Evolutionary conservation across 164 flowering plant genomes (phyloP).

Genomic region (Piper longum): DNA sequence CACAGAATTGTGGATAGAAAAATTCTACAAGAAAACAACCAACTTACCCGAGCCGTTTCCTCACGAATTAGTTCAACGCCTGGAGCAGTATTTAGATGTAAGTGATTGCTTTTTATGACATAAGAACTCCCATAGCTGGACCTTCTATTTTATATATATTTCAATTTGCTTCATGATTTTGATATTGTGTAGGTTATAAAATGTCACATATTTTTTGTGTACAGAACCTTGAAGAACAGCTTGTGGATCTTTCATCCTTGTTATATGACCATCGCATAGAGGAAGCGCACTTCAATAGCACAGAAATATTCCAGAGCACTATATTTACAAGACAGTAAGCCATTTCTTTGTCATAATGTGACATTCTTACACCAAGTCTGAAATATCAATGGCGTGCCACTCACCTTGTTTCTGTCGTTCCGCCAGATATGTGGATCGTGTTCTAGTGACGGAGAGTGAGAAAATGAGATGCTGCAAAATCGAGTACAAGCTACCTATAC

Average conservation of each 20-base stretch:
- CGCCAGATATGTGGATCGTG: constrained; percentile 72
- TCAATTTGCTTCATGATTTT: no score
- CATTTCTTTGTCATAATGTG: neutral
- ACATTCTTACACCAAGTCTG: neutral
- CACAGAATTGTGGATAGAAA: constrained; percentile 88
- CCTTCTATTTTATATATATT: neutral
- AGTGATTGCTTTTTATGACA: constrained; percentile 15
- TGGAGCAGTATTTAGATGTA: constrained; percentile 90
- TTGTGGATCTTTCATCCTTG: constrained; percentile 79
- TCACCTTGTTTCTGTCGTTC: neutral
- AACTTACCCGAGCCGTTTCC: constrained; percentile 95
- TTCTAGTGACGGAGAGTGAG: constrained; percentile 59
- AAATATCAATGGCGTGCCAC: no score
- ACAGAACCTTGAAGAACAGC: constrained; percentile 86
- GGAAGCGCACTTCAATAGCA: constrained; percentile 79
- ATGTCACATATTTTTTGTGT: no score
- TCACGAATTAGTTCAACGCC: constrained; percentile 81
- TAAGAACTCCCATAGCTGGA: neutral
- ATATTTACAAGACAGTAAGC: constrained; percentile 83
- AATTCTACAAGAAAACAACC: constrained; percentile 84
- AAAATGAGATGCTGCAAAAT: constrained; percentile 41
- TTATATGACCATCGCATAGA: constrained; percentile 73
- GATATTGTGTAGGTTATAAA: no score
- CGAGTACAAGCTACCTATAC: constrained; percentile 57
- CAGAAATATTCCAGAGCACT: constrained; percentile 77